phyloP scores from a whole-genome alignment of 805 yeast species.

The Jamesozyma piceae region DNA sequence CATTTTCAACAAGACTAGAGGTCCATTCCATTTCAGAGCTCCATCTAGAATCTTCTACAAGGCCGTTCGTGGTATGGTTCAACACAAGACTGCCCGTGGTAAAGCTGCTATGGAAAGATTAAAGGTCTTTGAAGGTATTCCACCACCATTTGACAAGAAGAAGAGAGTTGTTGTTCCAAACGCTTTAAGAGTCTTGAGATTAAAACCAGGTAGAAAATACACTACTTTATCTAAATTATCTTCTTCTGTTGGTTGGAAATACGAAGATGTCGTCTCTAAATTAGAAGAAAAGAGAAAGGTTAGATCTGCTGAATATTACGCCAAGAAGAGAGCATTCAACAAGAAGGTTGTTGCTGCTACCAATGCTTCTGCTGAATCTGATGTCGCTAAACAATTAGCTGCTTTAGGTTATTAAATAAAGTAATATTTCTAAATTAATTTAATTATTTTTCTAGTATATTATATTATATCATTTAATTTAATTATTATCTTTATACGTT shows the following conservation, averaged over 20 bases:
- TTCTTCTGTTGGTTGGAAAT: conserved; percentile 98
- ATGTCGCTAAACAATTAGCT: conserved; percentile 88
- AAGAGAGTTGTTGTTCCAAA: conserved; percentile 99
- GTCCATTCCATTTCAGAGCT: conserved; percentile 99
- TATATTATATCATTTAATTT: conserved; percentile 7
- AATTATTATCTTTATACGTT: conserved; percentile 6
- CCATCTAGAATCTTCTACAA: conserved; percentile 99
- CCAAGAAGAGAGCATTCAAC: conserved; percentile 93
- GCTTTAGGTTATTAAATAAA: conserved; percentile 83
- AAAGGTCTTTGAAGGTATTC: conserved; percentile 99
- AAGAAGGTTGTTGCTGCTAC: conserved; percentile 85
- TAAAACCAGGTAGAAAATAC: conserved; percentile 99
- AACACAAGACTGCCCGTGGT: conserved; percentile 99
- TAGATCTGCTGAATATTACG: conserved; percentile 97
- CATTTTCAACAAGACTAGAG: conserved; percentile 96
- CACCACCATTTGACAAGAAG: conserved; percentile 99
- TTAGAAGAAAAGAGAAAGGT: conserved; percentile 99
- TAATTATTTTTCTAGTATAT: conserved; percentile 9
- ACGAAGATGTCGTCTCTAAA: conserved; percentile 94
- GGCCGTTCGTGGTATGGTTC: conserved; percentile 98
- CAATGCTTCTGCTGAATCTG: conserved; percentile 80
- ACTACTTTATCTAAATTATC: conserved; percentile 96
- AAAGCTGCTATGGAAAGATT: conserved; percentile 99
- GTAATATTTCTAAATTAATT: conserved; percentile 21
- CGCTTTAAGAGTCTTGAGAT: conserved; percentile 97